Evolutionary conservation across 768 basidiomycete species (phyloP).

Genomic region (Pisolithus marmoratus): DNA sequence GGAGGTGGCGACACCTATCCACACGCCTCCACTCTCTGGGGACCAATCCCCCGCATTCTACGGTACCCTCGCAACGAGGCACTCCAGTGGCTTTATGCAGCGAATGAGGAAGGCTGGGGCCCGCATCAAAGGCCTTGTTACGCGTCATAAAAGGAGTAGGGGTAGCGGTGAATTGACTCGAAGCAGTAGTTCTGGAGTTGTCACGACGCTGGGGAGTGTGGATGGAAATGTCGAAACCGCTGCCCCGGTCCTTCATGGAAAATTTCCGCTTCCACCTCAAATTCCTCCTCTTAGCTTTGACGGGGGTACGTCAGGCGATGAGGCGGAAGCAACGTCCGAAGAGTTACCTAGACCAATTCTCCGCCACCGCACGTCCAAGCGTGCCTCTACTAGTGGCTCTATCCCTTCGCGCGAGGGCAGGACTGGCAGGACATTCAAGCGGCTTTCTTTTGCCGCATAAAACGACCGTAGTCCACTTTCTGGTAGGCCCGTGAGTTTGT

Average conservation of each 20-base stretch:
- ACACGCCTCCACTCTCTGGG: slow-evolving; percentile 5
- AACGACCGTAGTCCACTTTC: too few species aligned
- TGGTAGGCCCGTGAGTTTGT: too few species aligned
- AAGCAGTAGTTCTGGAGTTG: slow-evolving; percentile 12
- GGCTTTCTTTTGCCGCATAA: slow-evolving; percentile 25
- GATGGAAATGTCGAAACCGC: slow-evolving; percentile 26
- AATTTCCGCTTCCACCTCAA: neutral
- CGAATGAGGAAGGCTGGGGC: slow-evolving; percentile 24
- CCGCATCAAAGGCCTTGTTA: slow-evolving; percentile 23
- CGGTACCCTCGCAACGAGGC: slow-evolving; percentile 6
- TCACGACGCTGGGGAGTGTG: slow-evolving; percentile 24
- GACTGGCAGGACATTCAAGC: slow-evolving; percentile 20
- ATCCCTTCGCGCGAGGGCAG: slow-evolving; percentile 10
- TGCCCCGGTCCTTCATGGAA: slow-evolving; percentile 26
- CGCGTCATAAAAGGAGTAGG: slow-evolving; percentile 7
- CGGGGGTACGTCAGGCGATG: slow-evolving; percentile 4
- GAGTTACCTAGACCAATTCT: slow-evolving; percentile 17
- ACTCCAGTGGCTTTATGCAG: slow-evolving; percentile 15
- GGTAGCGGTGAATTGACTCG: slow-evolving; percentile 16
- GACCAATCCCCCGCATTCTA: neutral
- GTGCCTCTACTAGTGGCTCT: neutral
- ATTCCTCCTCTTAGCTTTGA: slow-evolving; percentile 4
- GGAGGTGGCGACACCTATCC: slow-evolving; percentile 7
- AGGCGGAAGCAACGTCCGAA: slow-evolving; percentile 18
- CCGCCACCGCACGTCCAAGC: slow-evolving; percentile 6